A percentile compares a stretch with the other conserved stretches of the same genome.
Conservation (phyloP, 169 alveolate genomes). For the Blepharisma undulans region DNA sequence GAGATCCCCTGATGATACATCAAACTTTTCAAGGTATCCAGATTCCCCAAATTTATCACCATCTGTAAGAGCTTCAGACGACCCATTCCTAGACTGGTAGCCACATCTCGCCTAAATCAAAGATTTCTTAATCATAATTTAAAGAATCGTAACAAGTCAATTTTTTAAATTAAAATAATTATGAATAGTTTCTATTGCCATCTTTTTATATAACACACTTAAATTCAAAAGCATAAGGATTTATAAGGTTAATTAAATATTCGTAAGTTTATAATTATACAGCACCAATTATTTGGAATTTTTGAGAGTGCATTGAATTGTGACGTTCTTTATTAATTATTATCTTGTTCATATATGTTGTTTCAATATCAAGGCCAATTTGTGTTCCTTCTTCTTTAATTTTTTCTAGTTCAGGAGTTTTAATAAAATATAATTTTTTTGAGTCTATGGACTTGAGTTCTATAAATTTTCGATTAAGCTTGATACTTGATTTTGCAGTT, state of each 20-base stretch:
- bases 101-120: neutral
- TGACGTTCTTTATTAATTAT: neutral
- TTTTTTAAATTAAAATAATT: too few relatives aligned
- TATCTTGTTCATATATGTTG: neutral
- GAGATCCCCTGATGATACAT: slow-evolving; percentile 66
- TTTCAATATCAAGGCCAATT: neutral
- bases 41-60: slow-evolving; percentile 70
- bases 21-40: slow-evolving; percentile 66
- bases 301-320: neutral
- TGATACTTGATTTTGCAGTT: neutral
- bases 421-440: too few relatives aligned
- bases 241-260: too few relatives aligned
- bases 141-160: neutral
- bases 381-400: neutral
- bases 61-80: slow-evolving; percentile 65
- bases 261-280: neutral
- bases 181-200: neutral
- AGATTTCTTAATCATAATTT: neutral
- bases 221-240: neutral
- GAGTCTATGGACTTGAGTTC: neutral
- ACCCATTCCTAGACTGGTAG: slow-evolving; percentile 83
- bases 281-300: neutral
- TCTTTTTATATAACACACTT: too few relatives aligned
- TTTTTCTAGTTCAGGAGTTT: neutral
- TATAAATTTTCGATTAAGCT: neutral